Percentiles rank a stretch among this genome's conserved stretches.
phyloP scores from a whole-genome alignment of 768 basidiomycete genomes.

The Podaxis sp. region DNA sequence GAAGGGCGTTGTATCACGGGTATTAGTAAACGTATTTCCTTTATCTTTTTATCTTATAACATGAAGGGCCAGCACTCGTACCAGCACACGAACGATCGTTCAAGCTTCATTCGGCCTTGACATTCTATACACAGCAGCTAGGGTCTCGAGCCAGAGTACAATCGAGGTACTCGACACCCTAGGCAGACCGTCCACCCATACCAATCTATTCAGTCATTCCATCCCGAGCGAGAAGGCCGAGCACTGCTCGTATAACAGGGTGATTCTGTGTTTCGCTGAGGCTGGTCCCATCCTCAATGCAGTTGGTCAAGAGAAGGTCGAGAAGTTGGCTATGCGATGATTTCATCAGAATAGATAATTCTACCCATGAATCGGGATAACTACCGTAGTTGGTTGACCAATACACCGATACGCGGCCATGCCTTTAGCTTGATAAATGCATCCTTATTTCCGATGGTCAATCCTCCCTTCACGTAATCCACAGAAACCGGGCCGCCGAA shows the following conservation, averaged over 20 bases:
- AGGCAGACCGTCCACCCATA: not conserved
- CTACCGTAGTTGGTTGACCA: slow-evolving; percentile 85
- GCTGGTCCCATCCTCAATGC: slow-evolving; percentile 62
- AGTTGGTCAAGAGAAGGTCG: slow-evolving; percentile 62
- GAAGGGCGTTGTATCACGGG: not conserved
- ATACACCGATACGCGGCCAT: slow-evolving; percentile 88
- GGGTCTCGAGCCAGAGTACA: not conserved
- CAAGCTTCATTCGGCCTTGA: not conserved
- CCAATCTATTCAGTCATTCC: slow-evolving; percentile 27
- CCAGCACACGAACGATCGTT: too few relatives aligned
- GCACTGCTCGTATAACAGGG: slow-evolving; percentile 47
- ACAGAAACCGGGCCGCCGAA: slow-evolving; percentile 81
- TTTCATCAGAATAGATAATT: not conserved
- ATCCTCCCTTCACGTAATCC: slow-evolving; percentile 78
- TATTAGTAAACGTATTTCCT: not conserved
- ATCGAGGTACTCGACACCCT: not conserved
- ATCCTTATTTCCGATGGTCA: slow-evolving; percentile 59
- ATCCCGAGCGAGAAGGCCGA: slow-evolving; percentile 32
- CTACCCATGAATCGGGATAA: not conserved
- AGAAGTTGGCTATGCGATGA: slow-evolving; percentile 54
- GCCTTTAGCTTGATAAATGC: slow-evolving; percentile 65
- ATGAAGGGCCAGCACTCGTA: too few relatives aligned
- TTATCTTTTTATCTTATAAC: not conserved
- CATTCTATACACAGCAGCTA: not conserved
- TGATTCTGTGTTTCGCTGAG: slow-evolving; percentile 48